phyloP scores from a whole-genome alignment of 352 stramenopile species.

The Phytophthora brassicae region DNA sequence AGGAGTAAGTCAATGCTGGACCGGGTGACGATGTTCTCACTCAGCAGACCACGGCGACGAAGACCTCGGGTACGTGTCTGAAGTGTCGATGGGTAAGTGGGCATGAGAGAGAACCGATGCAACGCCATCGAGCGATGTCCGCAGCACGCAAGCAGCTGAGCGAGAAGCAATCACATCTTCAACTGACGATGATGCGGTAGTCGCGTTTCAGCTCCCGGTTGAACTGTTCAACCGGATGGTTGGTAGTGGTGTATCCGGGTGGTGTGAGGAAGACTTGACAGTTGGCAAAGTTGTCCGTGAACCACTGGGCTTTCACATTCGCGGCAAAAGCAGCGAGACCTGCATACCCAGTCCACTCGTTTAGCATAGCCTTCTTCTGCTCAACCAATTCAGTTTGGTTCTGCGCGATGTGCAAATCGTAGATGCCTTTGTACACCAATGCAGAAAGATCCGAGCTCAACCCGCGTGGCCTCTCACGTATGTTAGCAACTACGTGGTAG shows the following conservation, averaged over 20 bases:
- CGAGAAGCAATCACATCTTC: constrained; percentile 5
- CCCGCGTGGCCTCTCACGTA: constrained; percentile 1
- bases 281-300: constrained; percentile 4
- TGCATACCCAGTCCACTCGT: background rate
- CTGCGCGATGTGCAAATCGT: constrained; percentile 17
- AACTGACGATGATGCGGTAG: constrained; percentile 5
- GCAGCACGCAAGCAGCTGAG: background rate
- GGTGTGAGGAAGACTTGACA: constrained; percentile 18
- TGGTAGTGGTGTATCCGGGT: constrained; percentile 19
- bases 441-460: background rate
- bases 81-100: too few species aligned
- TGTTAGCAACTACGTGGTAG: constrained; percentile 30
- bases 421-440: constrained; percentile 13
- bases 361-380: background rate
- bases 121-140: background rate
- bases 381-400: background rate
- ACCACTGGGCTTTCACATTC: constrained; percentile 1
- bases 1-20: background rate
- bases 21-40: background rate
- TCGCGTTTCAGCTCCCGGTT: constrained; percentile 29
- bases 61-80: too few species aligned
- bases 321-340: background rate
- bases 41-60: background rate
- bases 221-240: constrained; percentile 32
- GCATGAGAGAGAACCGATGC: too few species aligned